Evolutionary conservation across 441 rosid genomes (phyloP), one percentile per base, ranked within the genome.

Genomic region (Aquilaria agallochum): DNA sequence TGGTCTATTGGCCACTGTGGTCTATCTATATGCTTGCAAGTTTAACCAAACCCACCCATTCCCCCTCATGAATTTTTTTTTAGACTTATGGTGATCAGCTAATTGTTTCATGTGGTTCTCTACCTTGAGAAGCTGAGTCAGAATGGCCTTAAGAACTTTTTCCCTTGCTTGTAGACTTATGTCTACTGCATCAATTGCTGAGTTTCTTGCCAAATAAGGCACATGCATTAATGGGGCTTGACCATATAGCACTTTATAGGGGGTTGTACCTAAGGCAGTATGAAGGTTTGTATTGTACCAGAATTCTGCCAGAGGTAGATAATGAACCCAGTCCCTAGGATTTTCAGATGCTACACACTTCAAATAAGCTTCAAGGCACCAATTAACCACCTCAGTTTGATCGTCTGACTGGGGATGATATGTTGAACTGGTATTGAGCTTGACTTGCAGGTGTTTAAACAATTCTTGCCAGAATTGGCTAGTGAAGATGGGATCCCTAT

Each of bases 241-340:
- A 20, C 20, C 20, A 20, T 20, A 20, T 20, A 20, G 20, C 20
- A 20, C 20, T 20, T 55, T 20, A 55, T 42, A 64, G 0, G 54
- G 48, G 30, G 53, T 9, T 0, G 11, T 0, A 1, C 42, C 44
- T 0, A 15, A 2, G 0, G 65, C 0, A 0, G 65, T 10, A 5
- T 61, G 65, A 3, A 2, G 31, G 1, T 9, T 6, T 3, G 67
- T 44, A 9, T 55, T 64, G 4, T 64, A 64, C 59, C 45, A 58
- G 2, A 6, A 34, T 13, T 58, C 62, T 1, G 49, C 62, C 0
- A n/a, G 9, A 4, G 48, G n/a, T 5, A 58, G 4, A 6, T 15
- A 58, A 30, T 12, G 13, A 4, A 2, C 9, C 62, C 62, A 58
- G 0, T 12, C 3, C 50, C 8, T 34, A 6, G 62, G 62, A 0